Conservation (phyloP, 2,329 filamentous ascomycete genomes). For the Epicoccum nigrum region DNA sequence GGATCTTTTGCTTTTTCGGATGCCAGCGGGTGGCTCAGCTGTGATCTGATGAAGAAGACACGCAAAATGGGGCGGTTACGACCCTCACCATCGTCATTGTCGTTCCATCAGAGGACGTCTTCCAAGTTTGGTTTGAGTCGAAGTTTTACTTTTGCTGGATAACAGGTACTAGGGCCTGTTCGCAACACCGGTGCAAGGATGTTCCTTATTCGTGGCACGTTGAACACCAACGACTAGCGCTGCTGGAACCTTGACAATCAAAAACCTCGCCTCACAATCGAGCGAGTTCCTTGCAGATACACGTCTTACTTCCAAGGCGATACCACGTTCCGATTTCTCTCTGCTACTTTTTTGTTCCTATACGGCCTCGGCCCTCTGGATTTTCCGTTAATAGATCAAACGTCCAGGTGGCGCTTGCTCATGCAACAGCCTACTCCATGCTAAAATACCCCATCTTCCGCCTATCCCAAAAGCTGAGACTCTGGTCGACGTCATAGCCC, state of each 20-base stretch:
- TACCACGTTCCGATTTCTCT: constrained; percentile 9
- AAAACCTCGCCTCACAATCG: constrained; percentile 17
- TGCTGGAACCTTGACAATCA: constrained; percentile 25
- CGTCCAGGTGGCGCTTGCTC: constrained; percentile 29
- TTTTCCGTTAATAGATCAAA: constrained; percentile 4
- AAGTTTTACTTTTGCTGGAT: constrained; percentile 26
- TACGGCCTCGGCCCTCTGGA: constrained; percentile 11
- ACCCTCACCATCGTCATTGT: background rate
- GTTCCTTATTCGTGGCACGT: constrained; percentile 23
- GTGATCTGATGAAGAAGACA: no score
- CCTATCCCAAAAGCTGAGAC: background rate
- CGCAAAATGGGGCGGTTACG: no score
- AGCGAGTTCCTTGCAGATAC: constrained; percentile 22
- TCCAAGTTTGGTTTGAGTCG: constrained; percentile 3
- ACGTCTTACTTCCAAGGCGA: constrained; percentile 21
- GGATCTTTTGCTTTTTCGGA: no score
- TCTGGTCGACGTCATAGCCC: constrained; percentile 35
- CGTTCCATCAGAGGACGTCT: background rate
- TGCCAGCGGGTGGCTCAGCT: no score
- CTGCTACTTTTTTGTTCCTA: constrained; percentile 14
- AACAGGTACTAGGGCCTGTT: constrained; percentile 24
- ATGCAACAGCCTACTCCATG: constrained; percentile 8
- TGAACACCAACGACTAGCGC: constrained; percentile 30
- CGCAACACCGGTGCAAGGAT: constrained; percentile 31
- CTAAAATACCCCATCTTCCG: background rate